phyloP scores from a whole-genome alignment of 257 asterid species.

The Solanum bulbocastanum region DNA sequence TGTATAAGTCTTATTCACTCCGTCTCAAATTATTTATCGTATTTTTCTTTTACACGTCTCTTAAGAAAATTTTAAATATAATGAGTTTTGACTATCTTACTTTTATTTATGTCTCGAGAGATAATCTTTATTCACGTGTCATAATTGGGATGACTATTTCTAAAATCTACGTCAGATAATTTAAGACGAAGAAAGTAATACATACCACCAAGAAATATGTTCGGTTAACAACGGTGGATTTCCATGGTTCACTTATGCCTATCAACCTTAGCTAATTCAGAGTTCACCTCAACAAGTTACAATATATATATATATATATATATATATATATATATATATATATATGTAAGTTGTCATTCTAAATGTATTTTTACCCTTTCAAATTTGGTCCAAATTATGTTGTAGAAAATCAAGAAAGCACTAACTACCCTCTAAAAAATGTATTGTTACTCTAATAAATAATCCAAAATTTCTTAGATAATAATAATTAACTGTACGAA shows the following conservation, averaged over 20 bases:
- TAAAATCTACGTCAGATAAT: background rate
- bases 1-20: background rate
- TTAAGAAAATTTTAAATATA: accelerated
- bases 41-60: background rate
- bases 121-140: background rate
- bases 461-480: background rate
- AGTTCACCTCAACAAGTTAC: background rate
- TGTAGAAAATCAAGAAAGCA: background rate
- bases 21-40: background rate
- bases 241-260: background rate
- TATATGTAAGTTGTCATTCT: background rate
- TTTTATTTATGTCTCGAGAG: background rate
- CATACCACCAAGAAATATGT: background rate
- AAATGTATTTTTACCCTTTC: background rate
- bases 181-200: background rate
- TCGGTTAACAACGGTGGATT: background rate
- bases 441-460: background rate
- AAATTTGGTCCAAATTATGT: background rate
- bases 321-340: no score
- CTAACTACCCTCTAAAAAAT: background rate
- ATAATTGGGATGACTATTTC: background rate
- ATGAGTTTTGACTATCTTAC: background rate
- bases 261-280: background rate
- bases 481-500: background rate
- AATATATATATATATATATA: background rate